Conservation (phyloP, 306 rosid species). For the Lithocarpus polystachyus region DNA sequence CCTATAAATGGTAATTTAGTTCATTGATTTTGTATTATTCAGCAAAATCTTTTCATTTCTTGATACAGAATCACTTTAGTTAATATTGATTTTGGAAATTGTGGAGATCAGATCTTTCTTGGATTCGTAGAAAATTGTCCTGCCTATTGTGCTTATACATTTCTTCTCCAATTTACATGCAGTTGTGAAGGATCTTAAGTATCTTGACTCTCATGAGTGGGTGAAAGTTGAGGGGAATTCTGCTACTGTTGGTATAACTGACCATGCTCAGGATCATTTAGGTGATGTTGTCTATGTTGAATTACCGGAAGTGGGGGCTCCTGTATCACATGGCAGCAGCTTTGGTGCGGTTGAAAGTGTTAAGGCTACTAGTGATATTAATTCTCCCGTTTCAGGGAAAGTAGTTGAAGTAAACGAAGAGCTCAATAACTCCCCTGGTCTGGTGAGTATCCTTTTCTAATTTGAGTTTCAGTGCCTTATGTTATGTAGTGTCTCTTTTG, state of each 20-base stretch:
- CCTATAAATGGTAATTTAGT: too few species aligned
- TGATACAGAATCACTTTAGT: background rate
- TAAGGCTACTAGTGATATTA: conserved; percentile 89
- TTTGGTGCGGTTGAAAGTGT: conserved; percentile 98
- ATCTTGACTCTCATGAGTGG: conserved; percentile 89
- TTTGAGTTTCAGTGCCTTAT: background rate
- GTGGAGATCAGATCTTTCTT: background rate
- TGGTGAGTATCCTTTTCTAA: conserved; percentile 53
- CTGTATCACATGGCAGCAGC: conserved; percentile 58
- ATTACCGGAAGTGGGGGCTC: conserved; percentile 74
- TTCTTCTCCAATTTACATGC: conserved; percentile 12
- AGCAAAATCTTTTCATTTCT: too few species aligned
- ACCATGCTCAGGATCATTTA: conserved; percentile 96
- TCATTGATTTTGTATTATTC: too few species aligned
- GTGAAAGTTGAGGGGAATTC: conserved; percentile 81
- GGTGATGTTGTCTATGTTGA: conserved; percentile 97
- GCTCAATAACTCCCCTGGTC: conserved; percentile 75
- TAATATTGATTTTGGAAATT: background rate
- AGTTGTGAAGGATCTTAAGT: conserved; percentile 82
- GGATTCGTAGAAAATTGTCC: background rate
- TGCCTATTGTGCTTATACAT: background rate
- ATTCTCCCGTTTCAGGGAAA: conserved; percentile 89
- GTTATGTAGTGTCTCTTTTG: background rate
- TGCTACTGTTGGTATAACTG: conserved; percentile 85
- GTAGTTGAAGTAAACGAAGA: conserved; percentile 60